phyloP scores from a whole-genome alignment of 169 alveolate species.

The Plasmodium gallinaceum region DNA sequence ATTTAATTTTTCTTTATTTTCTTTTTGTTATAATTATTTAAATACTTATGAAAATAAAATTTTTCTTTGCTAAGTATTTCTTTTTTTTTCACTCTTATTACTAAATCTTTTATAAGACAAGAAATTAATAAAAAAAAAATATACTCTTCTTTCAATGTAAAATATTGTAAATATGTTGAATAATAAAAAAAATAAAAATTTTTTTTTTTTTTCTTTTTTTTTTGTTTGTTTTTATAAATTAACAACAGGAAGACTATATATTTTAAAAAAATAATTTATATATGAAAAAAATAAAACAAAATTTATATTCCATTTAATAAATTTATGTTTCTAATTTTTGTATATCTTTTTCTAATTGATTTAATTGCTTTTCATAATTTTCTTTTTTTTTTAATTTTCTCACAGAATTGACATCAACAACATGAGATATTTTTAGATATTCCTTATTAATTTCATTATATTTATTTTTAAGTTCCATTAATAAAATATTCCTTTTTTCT shows the following conservation, averaged over 20 bases:
- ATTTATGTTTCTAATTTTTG: constrained; percentile 48
- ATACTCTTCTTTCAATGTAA: too few species aligned
- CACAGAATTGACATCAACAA: constrained; percentile 70
- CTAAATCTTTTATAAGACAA: too few species aligned
- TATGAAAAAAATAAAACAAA: not conserved
- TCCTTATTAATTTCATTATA: constrained; percentile 75
- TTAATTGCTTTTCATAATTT: constrained; percentile 63
- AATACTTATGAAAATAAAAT: too few species aligned
- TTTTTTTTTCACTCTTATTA: too few species aligned
- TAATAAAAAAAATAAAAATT: too few species aligned
- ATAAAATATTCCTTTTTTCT: constrained; percentile 30
- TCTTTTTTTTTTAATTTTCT: constrained; percentile 76
- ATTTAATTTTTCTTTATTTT: constrained; percentile 8
- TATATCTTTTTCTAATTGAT: constrained; percentile 72
- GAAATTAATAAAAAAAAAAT: too few species aligned
- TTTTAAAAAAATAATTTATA: constrained; percentile 4
- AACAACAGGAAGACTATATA: too few species aligned
- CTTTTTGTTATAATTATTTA: too few species aligned
- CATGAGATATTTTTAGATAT: constrained; percentile 74
- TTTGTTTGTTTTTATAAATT: too few species aligned
- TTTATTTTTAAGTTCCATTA: constrained; percentile 65
- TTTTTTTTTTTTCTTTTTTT: too few species aligned
- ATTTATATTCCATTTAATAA: constrained; percentile 20
- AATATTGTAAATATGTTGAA: too few species aligned
- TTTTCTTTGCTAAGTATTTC: too few species aligned